phyloP scores from a whole-genome alignment of 805 yeast species.

The Saccharomycopsis capsularis region DNA sequence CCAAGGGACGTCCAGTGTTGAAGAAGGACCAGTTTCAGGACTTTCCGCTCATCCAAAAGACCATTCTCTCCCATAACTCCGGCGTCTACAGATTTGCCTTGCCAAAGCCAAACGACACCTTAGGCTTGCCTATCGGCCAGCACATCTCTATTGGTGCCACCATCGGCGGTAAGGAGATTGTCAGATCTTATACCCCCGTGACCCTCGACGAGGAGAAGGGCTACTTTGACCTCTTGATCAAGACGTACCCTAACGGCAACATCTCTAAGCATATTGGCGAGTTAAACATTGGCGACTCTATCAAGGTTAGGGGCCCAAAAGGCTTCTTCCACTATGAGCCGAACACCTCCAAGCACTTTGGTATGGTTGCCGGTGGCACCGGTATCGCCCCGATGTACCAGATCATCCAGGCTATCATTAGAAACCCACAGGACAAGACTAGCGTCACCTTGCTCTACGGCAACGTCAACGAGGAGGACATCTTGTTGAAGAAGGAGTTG shows the following conservation, averaged over 20 bases:
- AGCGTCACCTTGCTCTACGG: slow-evolving; percentile 72
- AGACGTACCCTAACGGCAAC: slow-evolving; percentile 80
- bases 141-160: slow-evolving; percentile 76
- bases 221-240: slow-evolving; percentile 76
- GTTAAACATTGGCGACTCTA: slow-evolving; percentile 69
- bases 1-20: slow-evolving; percentile 45
- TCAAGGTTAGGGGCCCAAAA: slow-evolving; percentile 83
- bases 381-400: slow-evolving; percentile 97
- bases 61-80: slow-evolving; percentile 70
- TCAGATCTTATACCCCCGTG: slow-evolving; percentile 87
- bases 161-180: slow-evolving; percentile 71
- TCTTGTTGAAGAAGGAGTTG: slow-evolving; percentile 71
- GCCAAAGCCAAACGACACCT: slow-evolving; percentile 62
- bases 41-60: slow-evolving; percentile 75
- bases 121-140: slow-evolving; percentile 93
- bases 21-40: slow-evolving; percentile 61
- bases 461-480: slow-evolving; percentile 72
- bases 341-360: slow-evolving; percentile 64
- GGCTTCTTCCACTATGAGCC: slow-evolving; percentile 81
- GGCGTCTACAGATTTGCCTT: slow-evolving; percentile 78
- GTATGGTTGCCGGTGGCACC: slow-evolving; percentile 96
- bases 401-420: slow-evolving; percentile 72
- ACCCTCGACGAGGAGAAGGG: slow-evolving; percentile 76
- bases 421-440: slow-evolving; percentile 73
- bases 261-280: slow-evolving; percentile 68